Conservation (phyloP, 2,329 filamentous ascomycete genomes). For the Pseudogymnoascus sp. region DNA sequence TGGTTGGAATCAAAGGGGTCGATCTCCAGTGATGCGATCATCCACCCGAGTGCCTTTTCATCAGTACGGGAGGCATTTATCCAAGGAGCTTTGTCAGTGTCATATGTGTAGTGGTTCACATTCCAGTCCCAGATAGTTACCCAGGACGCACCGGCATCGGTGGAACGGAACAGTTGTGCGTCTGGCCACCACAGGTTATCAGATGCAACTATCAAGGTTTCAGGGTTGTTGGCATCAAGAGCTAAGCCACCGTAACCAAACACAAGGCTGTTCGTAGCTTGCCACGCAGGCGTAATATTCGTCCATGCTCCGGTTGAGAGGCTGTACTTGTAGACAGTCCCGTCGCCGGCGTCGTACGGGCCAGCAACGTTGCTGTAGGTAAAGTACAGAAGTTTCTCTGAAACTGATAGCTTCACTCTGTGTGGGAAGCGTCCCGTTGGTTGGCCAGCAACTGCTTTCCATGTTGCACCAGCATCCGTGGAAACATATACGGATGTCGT, state of each 20-base stretch:
- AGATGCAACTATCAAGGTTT: conserved; percentile 47
- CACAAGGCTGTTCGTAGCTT: conserved; percentile 32
- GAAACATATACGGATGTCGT: conserved; percentile 46
- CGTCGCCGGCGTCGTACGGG: conserved; percentile 46
- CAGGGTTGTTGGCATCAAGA: conserved; percentile 44
- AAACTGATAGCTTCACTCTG: conserved; percentile 41
- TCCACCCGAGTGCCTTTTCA: conserved; percentile 42
- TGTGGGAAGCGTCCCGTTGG: conserved; percentile 44
- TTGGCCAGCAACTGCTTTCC: conserved; percentile 41
- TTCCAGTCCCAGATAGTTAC: conserved; percentile 43
- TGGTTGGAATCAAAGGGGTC: conserved; percentile 50
- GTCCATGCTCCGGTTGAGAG: conserved; percentile 40
- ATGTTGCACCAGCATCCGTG: conserved; percentile 43
- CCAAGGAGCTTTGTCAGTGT: conserved; percentile 43
- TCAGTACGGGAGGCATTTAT: conserved; percentile 41
- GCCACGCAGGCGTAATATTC: conserved; percentile 46
- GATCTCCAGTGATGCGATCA: conserved; percentile 51
- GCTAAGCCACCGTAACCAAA: conserved; percentile 49
- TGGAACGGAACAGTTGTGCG: conserved; percentile 46
- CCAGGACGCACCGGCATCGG: conserved; percentile 40
- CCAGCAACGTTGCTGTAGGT: conserved; percentile 47
- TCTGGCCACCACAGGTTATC: conserved; percentile 54
- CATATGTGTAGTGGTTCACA: conserved; percentile 39
- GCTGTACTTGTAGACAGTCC: conserved; percentile 47
- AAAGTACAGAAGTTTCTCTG: conserved; percentile 45